Evolutionary conservation across 177 flowering plant species (phyloP), one percentile per base, ranked within the genome.

Genomic region (Vitis hybrid): DNA sequence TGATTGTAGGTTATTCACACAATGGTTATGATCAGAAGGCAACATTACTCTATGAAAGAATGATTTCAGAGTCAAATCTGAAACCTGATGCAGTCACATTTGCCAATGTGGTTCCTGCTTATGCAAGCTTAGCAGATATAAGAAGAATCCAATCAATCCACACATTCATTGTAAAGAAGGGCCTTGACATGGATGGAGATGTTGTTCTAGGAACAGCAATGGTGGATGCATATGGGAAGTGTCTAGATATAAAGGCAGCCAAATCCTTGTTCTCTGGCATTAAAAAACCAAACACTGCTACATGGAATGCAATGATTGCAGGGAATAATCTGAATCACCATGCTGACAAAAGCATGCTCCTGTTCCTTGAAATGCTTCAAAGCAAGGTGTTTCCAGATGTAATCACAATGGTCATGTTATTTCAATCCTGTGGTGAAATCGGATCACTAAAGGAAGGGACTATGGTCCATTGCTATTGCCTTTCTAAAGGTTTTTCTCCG

Each of bases 171-270:
- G 7, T 80, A 39, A 82, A 82, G 72, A 75, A 63, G 59, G 83
- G 83, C 51, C 59, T 78, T 30, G 69, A 58, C 17, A 66, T 80
- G 21, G 52, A 72, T 17, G 30, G 26, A 51, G 85, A 82, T 72
- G 58, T 74, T 68, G 82, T 80, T 54, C 71, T 83, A 63, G 76
- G 76, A 10, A 80, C 85, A 6, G 69, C 83, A 12, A 73, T 82
- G 76, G 69, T 82, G 62, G 83, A 82, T 71, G 80, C 81, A 8
- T 82, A 82, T 73, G 76, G 81, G 12, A 82, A 80, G 76, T 77
- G 83, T 68, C 74, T 57, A 9, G 74, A 82, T 64, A 69, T 78
- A n/a, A 70, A 75, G 59, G 68, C 83, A 57, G 81, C 83, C 19
- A 32, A n/a, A 17, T 56, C 68, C 26, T 66, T 80, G 68, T 82